Base-by-base conservation (phyloP, 2,329 filamentous ascomycete genomes). In the Epicoccum nigrum region DNA sequence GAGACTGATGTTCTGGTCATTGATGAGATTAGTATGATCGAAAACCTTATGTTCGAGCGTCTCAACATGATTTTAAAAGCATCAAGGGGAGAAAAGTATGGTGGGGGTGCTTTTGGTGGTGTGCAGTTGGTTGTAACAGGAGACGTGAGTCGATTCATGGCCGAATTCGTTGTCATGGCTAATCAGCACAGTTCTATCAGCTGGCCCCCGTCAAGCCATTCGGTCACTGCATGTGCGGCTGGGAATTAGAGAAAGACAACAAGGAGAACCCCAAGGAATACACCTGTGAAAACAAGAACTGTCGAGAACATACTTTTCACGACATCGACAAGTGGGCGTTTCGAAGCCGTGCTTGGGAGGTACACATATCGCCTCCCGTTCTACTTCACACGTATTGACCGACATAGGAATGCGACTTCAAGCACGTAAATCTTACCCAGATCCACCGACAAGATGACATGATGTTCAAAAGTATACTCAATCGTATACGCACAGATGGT, bases 21-120 rank as follows among this genome's bases (percentile, higher is more conserved):
- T 13, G 85, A 88, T 58, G 86, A 88, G 67, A 82, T 88, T 50
- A 84, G 80, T 55, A 88, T 88, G 85, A 76, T 87, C 0, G 82
- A 85, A 41, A 83, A 79, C 45, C 64, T 77, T 6, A 74, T 79
- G 39, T 79, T 85, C 21, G 77, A 82, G 51, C 76, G 83, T 11
- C 67, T 64, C 11, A 80, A 82, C 49, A 64, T 60, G 3, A 60
- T 83, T 2, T 77, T 79, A 72, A 81, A 81, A 51, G 65, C 56
- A 19, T 71, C 70, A 2, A 59, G 71, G 34, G 45, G 47, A 5
- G 35, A 50, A 4, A 50, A 48, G 16, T 51, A 41, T 15, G 57
- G 48, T 6, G 35, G 55, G 7, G 35, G 37, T 4, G 61, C 74
- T 1, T 79, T 78, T 45, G 77, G 77, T 1, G 82, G 82, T 2